Evolutionary conservation across 768 basidiomycete species (phyloP).

Genomic region (Naganishia antarctica): DNA sequence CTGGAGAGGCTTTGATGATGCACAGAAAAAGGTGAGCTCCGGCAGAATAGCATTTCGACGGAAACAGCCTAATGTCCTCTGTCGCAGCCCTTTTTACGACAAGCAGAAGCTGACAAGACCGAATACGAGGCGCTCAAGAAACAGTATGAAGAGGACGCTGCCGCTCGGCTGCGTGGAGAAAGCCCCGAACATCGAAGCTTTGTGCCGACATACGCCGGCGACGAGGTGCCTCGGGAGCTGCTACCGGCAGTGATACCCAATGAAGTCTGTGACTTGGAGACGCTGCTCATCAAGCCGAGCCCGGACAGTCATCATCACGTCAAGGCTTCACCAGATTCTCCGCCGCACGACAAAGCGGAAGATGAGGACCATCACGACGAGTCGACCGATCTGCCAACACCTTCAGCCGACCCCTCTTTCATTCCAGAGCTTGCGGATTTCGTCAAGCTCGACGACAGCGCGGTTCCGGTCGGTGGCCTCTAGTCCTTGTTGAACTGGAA

Average conservation of each 20-base stretch:
- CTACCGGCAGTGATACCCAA: neutral
- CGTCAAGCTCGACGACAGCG: neutral
- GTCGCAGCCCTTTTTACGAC: constrained; percentile 76
- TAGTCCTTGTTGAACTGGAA: neutral
- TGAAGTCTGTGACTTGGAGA: constrained; percentile 28
- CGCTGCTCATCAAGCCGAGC: neutral
- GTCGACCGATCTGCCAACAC: constrained; percentile 1
- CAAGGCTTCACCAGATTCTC: constrained; percentile 11
- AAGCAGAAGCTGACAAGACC: constrained; percentile 91
- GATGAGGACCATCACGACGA: constrained; percentile 7
- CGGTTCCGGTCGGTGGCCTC: neutral
- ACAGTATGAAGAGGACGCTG: constrained; percentile 68
- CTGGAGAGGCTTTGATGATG: constrained; percentile 90
- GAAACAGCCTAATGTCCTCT: constrained; percentile 21
- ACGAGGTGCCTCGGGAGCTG: neutral
- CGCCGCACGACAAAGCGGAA: neutral
- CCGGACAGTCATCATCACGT: neutral
- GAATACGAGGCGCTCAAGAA: constrained; percentile 81
- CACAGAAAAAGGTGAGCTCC: constrained; percentile 75
- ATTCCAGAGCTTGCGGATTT: neutral
- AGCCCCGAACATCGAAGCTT: constrained; percentile 58
- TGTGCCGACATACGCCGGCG: constrained; percentile 1
- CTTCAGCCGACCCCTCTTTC: neutral
- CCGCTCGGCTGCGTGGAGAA: constrained; percentile 41
- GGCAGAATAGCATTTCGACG: neutral